Conservation (phyloP, 2,329 filamentous ascomycete species). For the Colletotrichum sp. region DNA sequence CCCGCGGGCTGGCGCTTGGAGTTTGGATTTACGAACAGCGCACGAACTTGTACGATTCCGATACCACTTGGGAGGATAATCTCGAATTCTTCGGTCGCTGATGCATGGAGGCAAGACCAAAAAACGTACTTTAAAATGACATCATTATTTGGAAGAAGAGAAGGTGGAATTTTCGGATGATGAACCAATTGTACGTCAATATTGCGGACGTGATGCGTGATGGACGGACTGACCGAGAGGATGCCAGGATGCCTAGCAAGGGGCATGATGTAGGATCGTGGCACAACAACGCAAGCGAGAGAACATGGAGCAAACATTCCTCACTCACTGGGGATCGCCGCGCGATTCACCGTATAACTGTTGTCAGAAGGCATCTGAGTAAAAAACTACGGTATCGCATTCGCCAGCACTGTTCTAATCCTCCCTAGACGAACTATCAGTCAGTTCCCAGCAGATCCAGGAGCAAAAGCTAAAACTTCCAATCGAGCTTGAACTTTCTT, state of each 20-base stretch:
- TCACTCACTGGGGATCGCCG: background rate
- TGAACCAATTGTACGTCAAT: background rate
- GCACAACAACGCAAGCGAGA: background rate
- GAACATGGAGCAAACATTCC: background rate
- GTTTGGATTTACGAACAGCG: background rate
- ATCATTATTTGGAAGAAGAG: background rate
- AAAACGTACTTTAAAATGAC: background rate
- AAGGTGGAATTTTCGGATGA: background rate
- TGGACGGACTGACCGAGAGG: background rate
- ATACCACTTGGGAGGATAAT: background rate
- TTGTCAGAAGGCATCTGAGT: background rate
- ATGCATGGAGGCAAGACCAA: background rate
- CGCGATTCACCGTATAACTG: background rate
- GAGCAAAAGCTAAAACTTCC: background rate
- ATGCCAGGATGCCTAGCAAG: background rate
- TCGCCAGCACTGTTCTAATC: too few species aligned
- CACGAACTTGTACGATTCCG: background rate
- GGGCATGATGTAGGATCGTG: background rate
- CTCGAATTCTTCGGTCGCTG: background rate
- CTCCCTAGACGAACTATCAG: background rate
- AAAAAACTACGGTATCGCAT: background rate
- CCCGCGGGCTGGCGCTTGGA: background rate
- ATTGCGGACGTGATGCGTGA: background rate
- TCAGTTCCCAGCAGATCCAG: background rate
- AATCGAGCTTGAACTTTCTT: background rate